A percentile compares a stretch with the other conserved stretches of the same genome.
Evolutionary conservation across 129 eudicot genomes (phyloP).

Genomic region (Cynara cardunculus): DNA sequence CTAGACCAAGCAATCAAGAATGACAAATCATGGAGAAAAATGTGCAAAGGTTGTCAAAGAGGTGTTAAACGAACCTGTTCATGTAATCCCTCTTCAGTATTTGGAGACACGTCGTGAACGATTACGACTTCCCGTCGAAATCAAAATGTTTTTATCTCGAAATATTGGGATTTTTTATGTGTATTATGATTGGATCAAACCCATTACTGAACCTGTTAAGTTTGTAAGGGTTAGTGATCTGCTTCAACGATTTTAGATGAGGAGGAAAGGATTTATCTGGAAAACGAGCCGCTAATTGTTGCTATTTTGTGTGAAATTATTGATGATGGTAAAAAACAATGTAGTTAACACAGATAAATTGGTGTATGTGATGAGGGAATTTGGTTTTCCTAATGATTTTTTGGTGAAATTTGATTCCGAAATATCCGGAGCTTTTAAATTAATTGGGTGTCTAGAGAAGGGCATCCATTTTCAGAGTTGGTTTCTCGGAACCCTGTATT

Average conservation of each 20-base stretch:
- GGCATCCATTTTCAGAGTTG: constrained; percentile 50
- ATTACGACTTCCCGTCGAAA: constrained; percentile 39
- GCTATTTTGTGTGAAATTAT: constrained; percentile 59
- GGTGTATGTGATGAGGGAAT: constrained; percentile 67
- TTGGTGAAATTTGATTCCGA: constrained; percentile 51
- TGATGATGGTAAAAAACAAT: constrained; percentile 72
- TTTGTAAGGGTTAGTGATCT: constrained; percentile 43
- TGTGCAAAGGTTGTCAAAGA: constrained; percentile 66
- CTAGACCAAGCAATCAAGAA: constrained; percentile 36
- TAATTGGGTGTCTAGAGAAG: constrained; percentile 50
- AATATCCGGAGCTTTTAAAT: constrained; percentile 50
- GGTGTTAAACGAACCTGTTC: constrained; percentile 73
- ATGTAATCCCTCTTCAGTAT: constrained; percentile 54
- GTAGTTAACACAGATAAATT: constrained; percentile 57
- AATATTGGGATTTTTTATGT: constrained; percentile 57
- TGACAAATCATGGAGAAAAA: constrained; percentile 44
- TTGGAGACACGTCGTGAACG: constrained; percentile 55
- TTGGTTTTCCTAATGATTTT: constrained; percentile 78
- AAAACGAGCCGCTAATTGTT: constrained; percentile 56
- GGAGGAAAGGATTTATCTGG: constrained; percentile 43
- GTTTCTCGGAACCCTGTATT: constrained; percentile 54
- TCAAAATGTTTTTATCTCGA: constrained; percentile 38
- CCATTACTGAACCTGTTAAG: constrained; percentile 46
- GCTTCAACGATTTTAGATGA: constrained; percentile 39
- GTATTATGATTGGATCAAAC: constrained; percentile 61